A percentile compares a stretch with the other conserved stretches of the same genome.
phyloP scores from a whole-genome alignment of 2,329 filamentous ascomycete species.

The Beauveria sp. region DNA sequence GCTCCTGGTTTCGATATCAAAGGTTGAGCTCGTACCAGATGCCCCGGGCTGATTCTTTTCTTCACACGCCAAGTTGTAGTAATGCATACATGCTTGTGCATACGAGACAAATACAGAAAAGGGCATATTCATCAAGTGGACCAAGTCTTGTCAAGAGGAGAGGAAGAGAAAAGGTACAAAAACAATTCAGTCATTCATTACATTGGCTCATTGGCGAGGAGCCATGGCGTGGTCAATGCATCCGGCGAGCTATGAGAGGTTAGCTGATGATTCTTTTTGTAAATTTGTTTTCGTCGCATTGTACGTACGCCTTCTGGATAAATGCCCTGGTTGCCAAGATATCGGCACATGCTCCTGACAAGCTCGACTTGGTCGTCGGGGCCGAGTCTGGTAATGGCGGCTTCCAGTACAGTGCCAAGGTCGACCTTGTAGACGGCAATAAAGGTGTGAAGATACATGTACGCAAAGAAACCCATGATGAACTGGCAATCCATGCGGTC shows the following conservation, averaged over 20 bases:
- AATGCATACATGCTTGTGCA: slow-evolving; percentile 1
- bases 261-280: neutral
- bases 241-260: slow-evolving; percentile 2
- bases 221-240: slow-evolving; percentile 13
- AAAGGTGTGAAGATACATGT: slow-evolving; percentile 98
- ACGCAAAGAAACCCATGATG: slow-evolving; percentile 98
- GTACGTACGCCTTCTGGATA: slow-evolving; percentile 26
- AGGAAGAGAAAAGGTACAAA: neutral
- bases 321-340: slow-evolving; percentile 57
- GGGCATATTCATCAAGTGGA: neutral
- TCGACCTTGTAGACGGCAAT: slow-evolving; percentile 82
- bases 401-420: slow-evolving; percentile 82
- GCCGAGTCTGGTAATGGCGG: slow-evolving; percentile 80
- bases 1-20: neutral
- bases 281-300: neutral
- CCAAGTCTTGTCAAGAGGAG: neutral
- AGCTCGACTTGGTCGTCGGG: slow-evolving; percentile 85
- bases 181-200: slow-evolving; percentile 3
- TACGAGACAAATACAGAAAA: neutral
- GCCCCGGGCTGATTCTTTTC: neutral
- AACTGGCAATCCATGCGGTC: slow-evolving; percentile 99
- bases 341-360: slow-evolving; percentile 55
- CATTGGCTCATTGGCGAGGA: slow-evolving; percentile 2
- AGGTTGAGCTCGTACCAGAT: slow-evolving; percentile 1
- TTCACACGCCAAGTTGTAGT: neutral